Evolutionary conservation across 495 filamentous ascomycete species (phyloP), one percentile per base, ranked within the genome.

Genomic region (Neurospora sp.): DNA sequence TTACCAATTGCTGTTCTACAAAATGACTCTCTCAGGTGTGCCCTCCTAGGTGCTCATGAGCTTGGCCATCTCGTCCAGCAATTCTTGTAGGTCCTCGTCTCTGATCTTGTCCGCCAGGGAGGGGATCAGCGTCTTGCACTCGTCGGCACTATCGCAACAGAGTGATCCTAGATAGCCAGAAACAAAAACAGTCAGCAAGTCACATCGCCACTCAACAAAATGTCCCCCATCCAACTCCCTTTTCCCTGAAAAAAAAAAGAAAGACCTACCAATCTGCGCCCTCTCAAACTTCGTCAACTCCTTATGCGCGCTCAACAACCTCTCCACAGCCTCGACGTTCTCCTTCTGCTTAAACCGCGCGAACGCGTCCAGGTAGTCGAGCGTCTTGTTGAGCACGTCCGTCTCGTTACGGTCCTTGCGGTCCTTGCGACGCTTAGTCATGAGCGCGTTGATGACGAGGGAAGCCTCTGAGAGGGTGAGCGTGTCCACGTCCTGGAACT

Each of bases 41-140:
- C 69, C 27, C 70, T 18, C 54, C 69, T 69, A 78, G 35, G 73
- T 71, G 72, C 75, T 80, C 75, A 80, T 78, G 23, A 94, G 82
- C 85, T 94, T 95, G 71, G 88, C 90, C 84, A 99, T 91, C 85
- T 99, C 93, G 78, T 98, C 90, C 72, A 98, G 83, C 74, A 98
- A 80, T 73, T 94, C 91, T 79, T 97, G 91, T 76, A 99, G 79
- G 76, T 97, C 93, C 12, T 90, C 90, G 81, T 99, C 96, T 20
- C 85, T 83, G 76, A 97, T 95, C 83, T 98, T 99, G 78, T 92
- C 88, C 75, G 89, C 86, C 31, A 99, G 85, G 76, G 93, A 97
- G 0, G 96, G 96, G 72, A 99, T 97, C 66, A 99, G 86, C 10
- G 93, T 97, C 85, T 97, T 97, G 76, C 96, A 96, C 85, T 99